A percentile compares a stretch with the other conserved stretches of the same genome.
phyloP scores from a whole-genome alignment of 164 flowering plant genomes.

The Brasenia schreberi region DNA sequence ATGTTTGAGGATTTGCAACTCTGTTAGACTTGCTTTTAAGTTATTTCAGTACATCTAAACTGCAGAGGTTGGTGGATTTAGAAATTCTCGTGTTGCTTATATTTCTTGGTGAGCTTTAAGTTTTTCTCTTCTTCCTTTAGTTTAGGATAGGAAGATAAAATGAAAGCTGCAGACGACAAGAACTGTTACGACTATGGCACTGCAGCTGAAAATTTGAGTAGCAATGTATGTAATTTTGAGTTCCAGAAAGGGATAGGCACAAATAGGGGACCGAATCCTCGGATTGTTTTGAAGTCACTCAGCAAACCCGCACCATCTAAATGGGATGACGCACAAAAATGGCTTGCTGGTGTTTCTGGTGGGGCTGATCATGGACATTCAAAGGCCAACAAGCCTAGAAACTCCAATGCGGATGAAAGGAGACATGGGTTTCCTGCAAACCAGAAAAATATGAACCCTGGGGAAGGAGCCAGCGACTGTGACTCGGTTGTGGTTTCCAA shows the following conservation, averaged over 20 bases:
- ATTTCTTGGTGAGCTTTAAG: not conserved
- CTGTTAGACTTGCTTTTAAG: not conserved
- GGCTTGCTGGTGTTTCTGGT: conserved; percentile 66
- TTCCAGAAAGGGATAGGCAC: conserved; percentile 48
- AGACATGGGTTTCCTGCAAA: conserved; percentile 63
- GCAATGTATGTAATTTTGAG: conserved; percentile 37
- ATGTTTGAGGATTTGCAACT: not conserved
- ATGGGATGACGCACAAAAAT: conserved; percentile 98
- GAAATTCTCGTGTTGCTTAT: not conserved
- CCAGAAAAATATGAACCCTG: conserved; percentile 36
- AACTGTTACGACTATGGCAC: conserved; percentile 33
- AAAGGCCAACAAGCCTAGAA: conserved; percentile 48
- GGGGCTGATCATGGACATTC: conserved; percentile 24
- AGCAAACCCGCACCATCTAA: conserved; percentile 79
- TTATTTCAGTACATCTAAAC: too few species aligned
- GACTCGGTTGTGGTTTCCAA: conserved; percentile 3
- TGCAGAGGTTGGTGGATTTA: not conserved
- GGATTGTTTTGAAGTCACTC: conserved; percentile 35
- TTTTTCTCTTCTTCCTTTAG: not conserved
- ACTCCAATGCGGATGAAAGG: conserved; percentile 83
- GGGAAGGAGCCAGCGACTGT: conserved; percentile 18
- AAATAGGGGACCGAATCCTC: conserved; percentile 31
- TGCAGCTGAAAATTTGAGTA: conserved; percentile 23
- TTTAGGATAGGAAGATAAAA: conserved; percentile 5
- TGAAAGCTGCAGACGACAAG: conserved; percentile 64